phyloP scores from a whole-genome alignment of 2,329 filamentous ascomycete species.

The Ustulina deusta region DNA sequence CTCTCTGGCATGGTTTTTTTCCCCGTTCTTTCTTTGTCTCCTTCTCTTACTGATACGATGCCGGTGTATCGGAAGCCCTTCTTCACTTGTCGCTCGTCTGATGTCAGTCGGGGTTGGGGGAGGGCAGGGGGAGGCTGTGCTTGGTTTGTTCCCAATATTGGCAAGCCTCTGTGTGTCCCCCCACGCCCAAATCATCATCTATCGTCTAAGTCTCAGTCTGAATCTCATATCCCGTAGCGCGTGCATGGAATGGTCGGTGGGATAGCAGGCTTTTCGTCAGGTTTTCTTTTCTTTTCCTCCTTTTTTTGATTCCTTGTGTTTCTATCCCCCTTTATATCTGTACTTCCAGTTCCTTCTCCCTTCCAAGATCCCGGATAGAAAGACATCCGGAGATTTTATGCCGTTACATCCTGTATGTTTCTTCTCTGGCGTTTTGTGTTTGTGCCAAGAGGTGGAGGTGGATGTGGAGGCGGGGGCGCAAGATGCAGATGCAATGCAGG shows the following conservation, averaged over 20 bases:
- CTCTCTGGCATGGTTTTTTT: not conserved
- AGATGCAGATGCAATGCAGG: conserved; percentile 23
- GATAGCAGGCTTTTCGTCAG: not conserved
- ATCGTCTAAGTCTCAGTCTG: not conserved
- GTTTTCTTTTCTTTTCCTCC: not conserved
- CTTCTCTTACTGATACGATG: not conserved
- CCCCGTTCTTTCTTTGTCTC: not conserved
- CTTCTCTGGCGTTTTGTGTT: conserved; percentile 15
- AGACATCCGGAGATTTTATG: conserved; percentile 12
- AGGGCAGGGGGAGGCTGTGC: conserved; percentile 2
- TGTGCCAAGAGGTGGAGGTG: conserved; percentile 18
- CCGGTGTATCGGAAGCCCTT: not conserved
- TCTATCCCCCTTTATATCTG: not conserved
- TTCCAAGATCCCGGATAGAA: not conserved
- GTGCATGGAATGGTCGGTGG: not conserved
- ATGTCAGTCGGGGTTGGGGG: not conserved
- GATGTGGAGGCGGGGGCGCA: conserved; percentile 13
- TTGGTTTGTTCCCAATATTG: not conserved
- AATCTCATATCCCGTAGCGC: not conserved
- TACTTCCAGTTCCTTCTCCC: no score
- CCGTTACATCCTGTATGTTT: conserved; percentile 16
- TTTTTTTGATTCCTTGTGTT: not conserved
- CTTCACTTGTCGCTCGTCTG: conserved; percentile 5
- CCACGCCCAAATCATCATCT: not conserved
- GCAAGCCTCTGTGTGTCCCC: not conserved